A percentile compares a stretch with the other conserved stretches of the same genome.
Evolutionary conservation across 1,139 yeast species (phyloP).

Genomic region (Casaregolazyma suthepensis): DNA sequence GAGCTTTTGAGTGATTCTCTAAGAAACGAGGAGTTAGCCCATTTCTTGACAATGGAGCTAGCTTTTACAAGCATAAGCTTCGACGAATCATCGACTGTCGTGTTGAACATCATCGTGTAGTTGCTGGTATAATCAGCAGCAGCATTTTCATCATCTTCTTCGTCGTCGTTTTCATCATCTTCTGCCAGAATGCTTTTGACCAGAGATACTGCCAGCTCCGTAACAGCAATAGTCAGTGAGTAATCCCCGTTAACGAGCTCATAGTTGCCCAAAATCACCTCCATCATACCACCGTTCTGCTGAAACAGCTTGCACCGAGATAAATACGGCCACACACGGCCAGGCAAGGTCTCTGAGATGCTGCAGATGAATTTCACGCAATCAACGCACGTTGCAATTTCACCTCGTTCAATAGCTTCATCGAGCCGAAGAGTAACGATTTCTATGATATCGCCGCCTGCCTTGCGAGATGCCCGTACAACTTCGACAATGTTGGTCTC

Average conservation of each 20-base stretch:
- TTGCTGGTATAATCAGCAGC: neutral
- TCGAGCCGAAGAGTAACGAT: constrained; percentile 61
- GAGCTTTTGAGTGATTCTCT: neutral
- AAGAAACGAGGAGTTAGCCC: neutral
- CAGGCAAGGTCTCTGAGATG: constrained; percentile 47
- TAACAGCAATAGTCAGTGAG: constrained; percentile 53
- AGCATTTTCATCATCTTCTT: neutral
- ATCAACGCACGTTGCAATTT: constrained; percentile 42
- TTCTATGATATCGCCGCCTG: constrained; percentile 64
- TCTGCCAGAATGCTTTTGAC: constrained; percentile 46
- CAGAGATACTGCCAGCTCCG: constrained; percentile 50
- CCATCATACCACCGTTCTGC: constrained; percentile 58
- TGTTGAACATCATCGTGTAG: neutral
- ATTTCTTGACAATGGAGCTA: neutral
- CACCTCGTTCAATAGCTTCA: constrained; percentile 55
- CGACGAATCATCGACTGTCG: neutral
- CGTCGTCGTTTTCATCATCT: neutral
- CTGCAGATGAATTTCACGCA: constrained; percentile 49
- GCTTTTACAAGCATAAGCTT: neutral
- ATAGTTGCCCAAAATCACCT: constrained; percentile 60
- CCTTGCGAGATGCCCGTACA: constrained; percentile 32
- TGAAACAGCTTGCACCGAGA: constrained; percentile 62
- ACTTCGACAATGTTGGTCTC: constrained; percentile 39
- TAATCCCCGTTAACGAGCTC: constrained; percentile 69
- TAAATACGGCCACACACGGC: constrained; percentile 74